These are phyloP conservation scores for Talinum fruticosum DNA, from an alignment of 148 eudicot species.

Conservation along the genomic window DNA sequence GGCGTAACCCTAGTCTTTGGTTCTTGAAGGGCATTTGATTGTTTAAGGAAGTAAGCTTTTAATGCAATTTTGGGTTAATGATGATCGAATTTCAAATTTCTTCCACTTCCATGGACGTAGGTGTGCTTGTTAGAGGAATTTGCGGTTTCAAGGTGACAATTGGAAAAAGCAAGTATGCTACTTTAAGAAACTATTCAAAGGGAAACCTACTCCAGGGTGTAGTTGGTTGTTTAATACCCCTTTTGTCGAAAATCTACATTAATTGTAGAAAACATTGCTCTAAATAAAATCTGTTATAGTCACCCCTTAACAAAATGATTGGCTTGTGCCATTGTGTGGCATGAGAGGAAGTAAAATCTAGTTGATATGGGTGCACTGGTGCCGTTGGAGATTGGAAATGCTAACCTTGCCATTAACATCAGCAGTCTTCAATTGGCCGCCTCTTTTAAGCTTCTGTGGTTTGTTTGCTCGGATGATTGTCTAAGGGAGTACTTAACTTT, in stretches of 20 bases:
- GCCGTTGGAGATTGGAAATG: background rate
- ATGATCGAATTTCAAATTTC: background rate
- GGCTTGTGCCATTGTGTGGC: background rate
- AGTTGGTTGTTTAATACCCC: too few species aligned
- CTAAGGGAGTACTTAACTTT: too few species aligned
- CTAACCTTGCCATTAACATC: too few species aligned
- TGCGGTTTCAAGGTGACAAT: background rate
- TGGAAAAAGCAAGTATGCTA: background rate
- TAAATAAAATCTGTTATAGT: background rate
- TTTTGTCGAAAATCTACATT: too few species aligned
- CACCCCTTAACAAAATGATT: background rate
- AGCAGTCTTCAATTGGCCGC: too few species aligned
- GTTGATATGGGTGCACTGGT: background rate
- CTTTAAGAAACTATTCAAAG: too few species aligned
- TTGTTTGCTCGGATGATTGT: too few species aligned
- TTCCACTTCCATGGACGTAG: background rate
- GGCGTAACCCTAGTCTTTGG: background rate
- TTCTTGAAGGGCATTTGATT: background rate
- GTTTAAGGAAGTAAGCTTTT: background rate
- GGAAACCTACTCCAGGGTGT: too few species aligned
- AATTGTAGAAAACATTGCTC: background rate
- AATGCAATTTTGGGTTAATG: background rate
- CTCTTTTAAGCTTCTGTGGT: too few species aligned
- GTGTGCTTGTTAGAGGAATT: background rate
- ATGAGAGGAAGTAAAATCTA: background rate